Percentiles rank a stretch among this genome's conserved stretches.
These are phyloP conservation scores for Trichoderma sp. DNA, from an alignment of 2,329 filamentous ascomycete genomes.

Conservation along the genomic window DNA sequence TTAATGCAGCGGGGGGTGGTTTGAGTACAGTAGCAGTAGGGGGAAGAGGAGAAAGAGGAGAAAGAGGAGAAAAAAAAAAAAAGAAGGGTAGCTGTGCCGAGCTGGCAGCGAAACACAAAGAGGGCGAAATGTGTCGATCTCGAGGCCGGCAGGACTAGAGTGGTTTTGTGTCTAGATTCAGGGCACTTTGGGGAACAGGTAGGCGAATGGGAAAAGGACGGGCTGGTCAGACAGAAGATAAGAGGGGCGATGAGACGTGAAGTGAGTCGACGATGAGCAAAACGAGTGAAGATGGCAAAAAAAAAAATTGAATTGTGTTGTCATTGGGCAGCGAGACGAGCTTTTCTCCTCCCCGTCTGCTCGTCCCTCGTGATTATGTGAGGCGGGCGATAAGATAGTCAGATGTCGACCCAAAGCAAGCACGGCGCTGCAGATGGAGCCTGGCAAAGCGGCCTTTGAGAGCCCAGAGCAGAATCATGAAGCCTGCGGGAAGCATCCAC, in stretches of 20 bases:
- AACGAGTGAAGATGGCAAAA: constrained; percentile 7
- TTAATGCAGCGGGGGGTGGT: constrained; percentile 2
- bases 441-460: background rate
- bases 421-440: background rate
- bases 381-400: constrained; percentile 15
- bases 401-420: background rate
- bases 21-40: background rate
- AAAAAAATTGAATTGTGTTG: background rate
- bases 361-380: constrained; percentile 12
- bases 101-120: constrained; percentile 10
- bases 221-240: background rate
- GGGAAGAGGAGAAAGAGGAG: background rate
- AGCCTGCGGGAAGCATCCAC: constrained; percentile 8
- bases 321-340: constrained; percentile 17
- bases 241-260: constrained; percentile 1
- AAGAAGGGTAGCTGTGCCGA: background rate
- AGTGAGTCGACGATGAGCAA: background rate
- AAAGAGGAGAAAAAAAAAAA: background rate
- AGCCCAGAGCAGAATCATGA: background rate
- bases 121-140: constrained; percentile 6
- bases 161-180: constrained; percentile 11
- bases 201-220: background rate
- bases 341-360: background rate
- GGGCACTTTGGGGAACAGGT: background rate
- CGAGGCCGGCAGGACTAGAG: constrained; percentile 12